These are phyloP conservation scores for Schizosaccharomyces cryophilus DNA, from an alignment of 805 yeast genomes.

Conservation along the genomic window DNA sequence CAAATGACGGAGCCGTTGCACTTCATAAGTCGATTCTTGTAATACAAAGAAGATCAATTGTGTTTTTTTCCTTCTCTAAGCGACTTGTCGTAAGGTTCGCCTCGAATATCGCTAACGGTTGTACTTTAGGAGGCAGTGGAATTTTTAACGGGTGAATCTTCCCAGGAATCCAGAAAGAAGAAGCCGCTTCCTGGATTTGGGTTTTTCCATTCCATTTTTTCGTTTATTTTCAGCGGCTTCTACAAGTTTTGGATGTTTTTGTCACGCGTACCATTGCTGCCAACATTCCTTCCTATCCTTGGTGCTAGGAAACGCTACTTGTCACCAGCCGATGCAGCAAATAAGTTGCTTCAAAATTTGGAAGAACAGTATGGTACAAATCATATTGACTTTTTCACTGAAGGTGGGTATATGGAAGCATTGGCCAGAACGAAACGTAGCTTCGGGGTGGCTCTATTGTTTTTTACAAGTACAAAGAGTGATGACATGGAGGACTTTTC, in stretches of 20 bases:
- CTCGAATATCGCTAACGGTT: neutral
- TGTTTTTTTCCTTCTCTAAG: no score
- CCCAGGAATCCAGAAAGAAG: neutral
- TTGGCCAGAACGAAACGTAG: conserved; percentile 42
- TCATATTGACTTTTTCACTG: conserved; percentile 26
- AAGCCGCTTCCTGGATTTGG: neutral
- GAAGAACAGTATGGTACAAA: conserved; percentile 17
- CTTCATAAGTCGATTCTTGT: neutral
- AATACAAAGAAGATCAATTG: neutral
- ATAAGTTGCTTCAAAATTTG: conserved; percentile 25
- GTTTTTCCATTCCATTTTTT: neutral
- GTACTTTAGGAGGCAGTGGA: neutral
- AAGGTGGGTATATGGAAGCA: conserved; percentile 54
- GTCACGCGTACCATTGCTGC: conserved; percentile 14
- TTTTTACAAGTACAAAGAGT: conserved; percentile 48
- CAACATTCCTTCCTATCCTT: conserved; percentile 16
- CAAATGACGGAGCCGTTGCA: no score
- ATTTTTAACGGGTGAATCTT: conserved; percentile 6
- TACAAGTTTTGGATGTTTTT: conserved; percentile 16
- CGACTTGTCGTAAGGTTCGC: no score
- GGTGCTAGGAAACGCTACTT: conserved; percentile 14
- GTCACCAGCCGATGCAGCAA: conserved; percentile 26
- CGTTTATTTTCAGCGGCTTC: neutral
- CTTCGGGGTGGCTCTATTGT: conserved; percentile 47
- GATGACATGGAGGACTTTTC: conserved; percentile 34